A percentile compares a stretch with the other conserved stretches of the same genome.
Evolutionary conservation across 805 yeast genomes (phyloP).

Genomic region (Priceomyces fermenticarens): DNA sequence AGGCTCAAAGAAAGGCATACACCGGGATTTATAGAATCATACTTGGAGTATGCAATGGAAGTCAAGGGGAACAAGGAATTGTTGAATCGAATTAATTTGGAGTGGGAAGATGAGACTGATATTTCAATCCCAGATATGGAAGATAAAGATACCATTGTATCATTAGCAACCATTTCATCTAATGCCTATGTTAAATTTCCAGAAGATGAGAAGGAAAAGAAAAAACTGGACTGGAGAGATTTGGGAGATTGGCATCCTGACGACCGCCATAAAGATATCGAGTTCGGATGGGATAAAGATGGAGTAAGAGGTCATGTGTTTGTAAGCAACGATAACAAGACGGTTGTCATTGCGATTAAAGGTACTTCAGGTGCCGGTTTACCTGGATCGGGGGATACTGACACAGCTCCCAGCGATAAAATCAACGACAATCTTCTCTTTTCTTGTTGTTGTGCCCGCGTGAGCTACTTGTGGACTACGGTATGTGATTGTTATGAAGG

Average conservation of each 20-base stretch:
- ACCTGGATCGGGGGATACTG: conserved; percentile 49
- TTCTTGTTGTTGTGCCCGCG: conserved; percentile 94
- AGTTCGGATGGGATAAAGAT: conserved; percentile 82
- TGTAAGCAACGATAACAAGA: conserved; percentile 50
- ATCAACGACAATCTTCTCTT: conserved; percentile 84
- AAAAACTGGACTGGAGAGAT: conserved; percentile 81
- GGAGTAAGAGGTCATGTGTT: conserved; percentile 93
- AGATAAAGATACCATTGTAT: conserved; percentile 69
- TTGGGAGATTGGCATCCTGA: conserved; percentile 57
- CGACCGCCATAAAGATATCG: conserved; percentile 47
- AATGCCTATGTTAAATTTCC: conserved; percentile 88
- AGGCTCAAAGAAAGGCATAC: conserved; percentile 36
- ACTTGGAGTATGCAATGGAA: conserved; percentile 53
- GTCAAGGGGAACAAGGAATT: conserved; percentile 36
- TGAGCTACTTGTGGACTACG: conserved; percentile 87
- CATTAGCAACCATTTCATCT: conserved; percentile 81
- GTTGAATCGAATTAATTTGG: conserved; percentile 43
- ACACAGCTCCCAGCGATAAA: conserved; percentile 79
- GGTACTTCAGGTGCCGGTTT: conserved; percentile 85
- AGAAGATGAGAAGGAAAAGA: conserved; percentile 42
- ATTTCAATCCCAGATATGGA: conserved; percentile 68
- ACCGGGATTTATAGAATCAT: conserved; percentile 67
- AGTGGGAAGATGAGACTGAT: conserved; percentile 56
- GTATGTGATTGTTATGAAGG: conserved; percentile 91
- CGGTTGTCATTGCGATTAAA: conserved; percentile 77